These are phyloP conservation scores for Colletotrichum sp. DNA, from an alignment of 2,329 filamentous ascomycete genomes.

Conservation along the genomic window DNA sequence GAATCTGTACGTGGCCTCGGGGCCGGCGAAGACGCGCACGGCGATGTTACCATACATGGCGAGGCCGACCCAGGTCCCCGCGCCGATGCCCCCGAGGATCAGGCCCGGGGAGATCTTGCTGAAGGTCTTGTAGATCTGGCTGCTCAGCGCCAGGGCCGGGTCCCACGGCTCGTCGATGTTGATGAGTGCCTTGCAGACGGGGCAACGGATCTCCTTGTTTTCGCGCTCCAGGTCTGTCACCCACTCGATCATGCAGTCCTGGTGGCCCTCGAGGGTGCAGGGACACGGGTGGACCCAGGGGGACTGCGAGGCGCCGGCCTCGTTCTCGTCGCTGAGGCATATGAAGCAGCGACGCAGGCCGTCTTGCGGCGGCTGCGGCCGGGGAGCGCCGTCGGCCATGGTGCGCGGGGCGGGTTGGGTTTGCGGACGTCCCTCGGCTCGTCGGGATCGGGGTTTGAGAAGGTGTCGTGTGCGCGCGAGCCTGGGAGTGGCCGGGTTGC, in stretches of 20 bases:
- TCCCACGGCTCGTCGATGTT: slow-evolving; percentile 76
- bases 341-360: slow-evolving; percentile 60
- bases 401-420: not conserved
- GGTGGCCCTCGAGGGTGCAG: slow-evolving; percentile 89
- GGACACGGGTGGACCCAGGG: slow-evolving; percentile 88
- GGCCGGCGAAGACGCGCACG: slow-evolving; percentile 57
- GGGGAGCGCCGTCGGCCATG: not conserved
- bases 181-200: slow-evolving; percentile 87
- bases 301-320: slow-evolving; percentile 46
- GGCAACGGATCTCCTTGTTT: slow-evolving; percentile 75
- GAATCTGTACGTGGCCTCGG: slow-evolving; percentile 32
- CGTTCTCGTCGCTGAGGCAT: slow-evolving; percentile 62
- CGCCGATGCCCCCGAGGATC: slow-evolving; percentile 63
- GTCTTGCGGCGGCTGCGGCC: not conserved
- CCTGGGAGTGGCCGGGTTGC: not conserved
- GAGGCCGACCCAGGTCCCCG: slow-evolving; percentile 55
- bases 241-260: slow-evolving; percentile 89
- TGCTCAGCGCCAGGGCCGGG: slow-evolving; percentile 69
- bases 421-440: not conserved
- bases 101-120: slow-evolving; percentile 63
- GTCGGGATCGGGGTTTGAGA: not conserved
- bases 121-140: slow-evolving; percentile 60
- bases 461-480: not conserved
- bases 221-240: slow-evolving; percentile 82
- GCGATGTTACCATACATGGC: slow-evolving; percentile 58